phyloP scores from a whole-genome alignment of 495 filamentous ascomycete genomes.

The Pseudomonodictys pantanalensis region DNA sequence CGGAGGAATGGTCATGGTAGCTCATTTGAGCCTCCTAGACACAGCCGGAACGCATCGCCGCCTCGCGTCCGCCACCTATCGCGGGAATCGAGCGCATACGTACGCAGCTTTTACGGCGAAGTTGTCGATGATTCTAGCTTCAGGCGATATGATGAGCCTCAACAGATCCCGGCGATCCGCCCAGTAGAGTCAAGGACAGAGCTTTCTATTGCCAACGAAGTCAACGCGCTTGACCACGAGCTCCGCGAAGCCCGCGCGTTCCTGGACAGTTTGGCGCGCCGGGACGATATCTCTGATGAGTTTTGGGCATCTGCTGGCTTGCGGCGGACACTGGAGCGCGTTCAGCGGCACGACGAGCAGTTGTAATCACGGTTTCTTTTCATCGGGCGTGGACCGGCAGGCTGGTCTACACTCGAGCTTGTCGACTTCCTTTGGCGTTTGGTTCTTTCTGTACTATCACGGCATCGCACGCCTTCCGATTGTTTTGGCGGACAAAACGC shows the following conservation, averaged over 20 bases:
- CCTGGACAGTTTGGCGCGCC: slow-evolving; percentile 59
- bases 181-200: no score
- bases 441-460: not conserved
- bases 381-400: slow-evolving; percentile 16
- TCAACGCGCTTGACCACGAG: slow-evolving; percentile 39
- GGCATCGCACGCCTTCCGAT: not conserved
- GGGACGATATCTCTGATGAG: slow-evolving; percentile 70
- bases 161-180: no score
- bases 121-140: no score
- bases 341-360: slow-evolving; percentile 15
- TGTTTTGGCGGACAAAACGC: not conserved
- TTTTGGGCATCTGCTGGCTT: slow-evolving; percentile 76
- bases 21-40: slow-evolving; percentile 16
- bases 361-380: not conserved
- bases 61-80: slow-evolving; percentile 22
- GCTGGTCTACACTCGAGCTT: slow-evolving; percentile 18
- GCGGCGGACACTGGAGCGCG: slow-evolving; percentile 35
- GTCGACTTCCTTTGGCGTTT: not conserved
- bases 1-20: not conserved
- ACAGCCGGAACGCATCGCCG: slow-evolving; percentile 18
- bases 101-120: slow-evolving; percentile 11
- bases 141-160: no score
- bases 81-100: slow-evolving; percentile 13
- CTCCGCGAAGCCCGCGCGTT: slow-evolving; percentile 66
- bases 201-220: slow-evolving; percentile 9